A percentile compares a stretch with the other conserved stretches of the same genome.
phyloP scores from a whole-genome alignment of 2,329 filamentous ascomycete species.

The Lachnellula occidentalis region DNA sequence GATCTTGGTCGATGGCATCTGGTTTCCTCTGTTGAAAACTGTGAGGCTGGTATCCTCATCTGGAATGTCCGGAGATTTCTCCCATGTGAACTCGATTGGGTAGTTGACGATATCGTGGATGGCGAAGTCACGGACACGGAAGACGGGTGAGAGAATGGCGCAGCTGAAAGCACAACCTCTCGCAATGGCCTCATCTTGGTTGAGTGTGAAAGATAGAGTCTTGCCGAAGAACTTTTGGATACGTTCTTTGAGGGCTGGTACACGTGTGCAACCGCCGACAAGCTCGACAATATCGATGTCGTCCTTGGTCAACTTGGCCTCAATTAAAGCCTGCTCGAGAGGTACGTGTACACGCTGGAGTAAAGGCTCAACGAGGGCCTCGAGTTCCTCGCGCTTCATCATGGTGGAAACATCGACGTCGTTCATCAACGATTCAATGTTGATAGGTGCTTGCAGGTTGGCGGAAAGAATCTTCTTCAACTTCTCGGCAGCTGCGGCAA shows the following conservation, averaged over 20 bases:
- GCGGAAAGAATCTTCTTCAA: conserved; percentile 97
- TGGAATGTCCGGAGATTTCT: conserved; percentile 96
- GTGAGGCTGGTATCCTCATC: conserved; percentile 97
- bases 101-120: conserved; percentile 98
- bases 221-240: conserved; percentile 92
- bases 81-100: conserved; percentile 98
- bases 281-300: conserved; percentile 94
- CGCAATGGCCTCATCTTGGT: conserved; percentile 95
- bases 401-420: conserved; percentile 85
- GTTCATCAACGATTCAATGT: conserved; percentile 98
- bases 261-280: conserved; percentile 89
- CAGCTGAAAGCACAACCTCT: conserved; percentile 96
- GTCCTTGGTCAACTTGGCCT: conserved; percentile 83
- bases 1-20: conserved; percentile 97
- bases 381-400: conserved; percentile 90
- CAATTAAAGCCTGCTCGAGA: conserved; percentile 86
- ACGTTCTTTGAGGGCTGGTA: conserved; percentile 84
- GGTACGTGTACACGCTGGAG: conserved; percentile 67
- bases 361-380: conserved; percentile 82
- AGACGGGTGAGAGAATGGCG: conserved; percentile 92
- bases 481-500: conserved; percentile 87
- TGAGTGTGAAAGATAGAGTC: conserved; percentile 88
- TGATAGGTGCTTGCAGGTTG: conserved; percentile 86
- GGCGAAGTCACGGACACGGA: conserved; percentile 97
- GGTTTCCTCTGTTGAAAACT: conserved; percentile 95